These are phyloP conservation scores for Fusarium sp. DNA, from an alignment of 2,329 filamentous ascomycete genomes.

Conservation along the genomic window DNA sequence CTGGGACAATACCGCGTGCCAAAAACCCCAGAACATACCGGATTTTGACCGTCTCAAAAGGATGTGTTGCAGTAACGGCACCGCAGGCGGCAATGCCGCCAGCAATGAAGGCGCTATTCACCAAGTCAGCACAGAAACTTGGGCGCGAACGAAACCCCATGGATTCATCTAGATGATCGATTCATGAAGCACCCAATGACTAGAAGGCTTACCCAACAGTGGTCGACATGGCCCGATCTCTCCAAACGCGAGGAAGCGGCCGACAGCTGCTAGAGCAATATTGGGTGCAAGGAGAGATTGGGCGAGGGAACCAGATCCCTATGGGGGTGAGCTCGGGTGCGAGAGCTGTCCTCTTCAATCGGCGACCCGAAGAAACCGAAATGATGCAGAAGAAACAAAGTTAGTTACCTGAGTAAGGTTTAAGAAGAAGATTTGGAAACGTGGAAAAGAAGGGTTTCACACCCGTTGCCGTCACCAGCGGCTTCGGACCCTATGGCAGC, in stretches of 20 bases:
- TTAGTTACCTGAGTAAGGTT: constrained; percentile 8
- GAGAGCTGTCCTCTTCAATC: constrained; percentile 24
- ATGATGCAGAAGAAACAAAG: background rate
- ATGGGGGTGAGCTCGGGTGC: constrained; percentile 37
- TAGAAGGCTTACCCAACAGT: constrained; percentile 50
- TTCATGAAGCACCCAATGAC: background rate
- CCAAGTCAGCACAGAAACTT: constrained; percentile 11
- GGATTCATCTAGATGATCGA: background rate
- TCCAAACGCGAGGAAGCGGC: constrained; percentile 30
- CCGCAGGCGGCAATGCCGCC: constrained; percentile 97
- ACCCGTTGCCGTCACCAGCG: constrained; percentile 36
- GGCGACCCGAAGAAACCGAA: constrained; percentile 1
- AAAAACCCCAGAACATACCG: constrained; percentile 65
- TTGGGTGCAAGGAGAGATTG: background rate
- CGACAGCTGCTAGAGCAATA: constrained; percentile 1
- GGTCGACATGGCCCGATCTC: constrained; percentile 43
- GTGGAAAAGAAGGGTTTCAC: constrained; percentile 35
- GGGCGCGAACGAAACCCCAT: background rate
- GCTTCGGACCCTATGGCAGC: constrained; percentile 45
- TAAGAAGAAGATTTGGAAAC: constrained; percentile 18
- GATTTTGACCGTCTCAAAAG: constrained; percentile 99
- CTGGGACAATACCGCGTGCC: background rate
- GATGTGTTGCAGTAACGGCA: constrained; percentile 96
- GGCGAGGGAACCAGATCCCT: constrained; percentile 13
- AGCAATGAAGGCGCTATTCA: constrained; percentile 83